phyloP scores from a whole-genome alignment of 768 basidiomycete species.

The Hericium alpestre region DNA sequence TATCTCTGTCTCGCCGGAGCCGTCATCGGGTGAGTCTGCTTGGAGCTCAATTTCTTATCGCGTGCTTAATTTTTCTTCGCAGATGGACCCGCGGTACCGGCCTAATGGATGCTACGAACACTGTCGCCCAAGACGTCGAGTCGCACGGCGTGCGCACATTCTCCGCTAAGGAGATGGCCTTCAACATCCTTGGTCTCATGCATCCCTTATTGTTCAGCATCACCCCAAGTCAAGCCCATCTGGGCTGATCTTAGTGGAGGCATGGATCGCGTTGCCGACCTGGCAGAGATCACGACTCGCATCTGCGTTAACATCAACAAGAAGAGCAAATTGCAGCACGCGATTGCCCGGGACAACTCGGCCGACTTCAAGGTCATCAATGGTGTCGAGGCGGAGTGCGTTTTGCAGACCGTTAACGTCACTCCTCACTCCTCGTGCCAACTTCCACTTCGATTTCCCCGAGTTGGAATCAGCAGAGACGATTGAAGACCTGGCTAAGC shows the following conservation, averaged over 20 bases:
- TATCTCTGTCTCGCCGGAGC: too few species aligned
- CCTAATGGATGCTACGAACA: slow-evolving; percentile 89
- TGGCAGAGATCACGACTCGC: slow-evolving; percentile 82
- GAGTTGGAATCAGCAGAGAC: slow-evolving; percentile 60
- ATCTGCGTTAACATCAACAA: slow-evolving; percentile 74
- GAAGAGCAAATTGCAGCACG: slow-evolving; percentile 86
- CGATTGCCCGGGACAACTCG: slow-evolving; percentile 87
- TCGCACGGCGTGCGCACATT: too few species aligned
- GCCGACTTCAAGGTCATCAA: slow-evolving; percentile 91
- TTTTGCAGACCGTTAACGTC: slow-evolving; percentile 86
- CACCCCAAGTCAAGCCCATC: slow-evolving; percentile 96
- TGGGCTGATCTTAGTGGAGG: slow-evolving; percentile 99
- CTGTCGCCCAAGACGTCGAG: too few species aligned
- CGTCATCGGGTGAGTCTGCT: slow-evolving; percentile 38
- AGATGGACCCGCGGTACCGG: slow-evolving; percentile 99
- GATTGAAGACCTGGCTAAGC: slow-evolving; percentile 61
- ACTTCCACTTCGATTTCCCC: slow-evolving; percentile 96
- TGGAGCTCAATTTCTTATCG: background rate
- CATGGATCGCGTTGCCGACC: slow-evolving; percentile 93
- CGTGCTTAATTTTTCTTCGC: slow-evolving; percentile 5
- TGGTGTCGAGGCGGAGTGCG: slow-evolving; percentile 86
- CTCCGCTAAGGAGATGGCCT: too few species aligned
- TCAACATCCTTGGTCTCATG: too few species aligned
- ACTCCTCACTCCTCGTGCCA: slow-evolving; percentile 95
- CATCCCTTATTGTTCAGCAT: slow-evolving; percentile 99